phyloP scores from a whole-genome alignment of 2,329 filamentous ascomycete genomes.

The Curvularia hawaiiensis region DNA sequence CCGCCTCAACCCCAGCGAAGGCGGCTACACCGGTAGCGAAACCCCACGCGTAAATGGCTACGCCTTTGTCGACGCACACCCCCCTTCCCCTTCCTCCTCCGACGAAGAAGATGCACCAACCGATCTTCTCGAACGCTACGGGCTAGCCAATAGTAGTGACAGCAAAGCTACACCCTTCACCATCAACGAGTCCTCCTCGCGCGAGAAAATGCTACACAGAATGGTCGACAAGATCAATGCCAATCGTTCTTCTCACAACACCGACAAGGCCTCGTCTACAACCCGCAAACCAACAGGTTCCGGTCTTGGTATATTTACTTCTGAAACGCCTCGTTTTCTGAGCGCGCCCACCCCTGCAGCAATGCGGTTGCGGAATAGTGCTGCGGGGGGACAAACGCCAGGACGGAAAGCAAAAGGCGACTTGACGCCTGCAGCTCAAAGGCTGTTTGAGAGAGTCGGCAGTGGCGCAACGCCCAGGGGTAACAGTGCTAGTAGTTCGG shows the following conservation, averaged over 20 bases:
- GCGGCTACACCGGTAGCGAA: slow-evolving; percentile 68
- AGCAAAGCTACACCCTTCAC: slow-evolving; percentile 63
- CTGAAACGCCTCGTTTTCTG: slow-evolving; percentile 65
- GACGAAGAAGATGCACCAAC: slow-evolving; percentile 47
- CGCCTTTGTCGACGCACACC: slow-evolving; percentile 90
- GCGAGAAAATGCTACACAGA: slow-evolving; percentile 78
- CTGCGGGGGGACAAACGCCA: slow-evolving; percentile 51
- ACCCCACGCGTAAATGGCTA: slow-evolving; percentile 94
- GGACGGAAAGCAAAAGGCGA: slow-evolving; percentile 60
- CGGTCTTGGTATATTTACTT: slow-evolving; percentile 35
- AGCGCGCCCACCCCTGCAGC: slow-evolving; percentile 72
- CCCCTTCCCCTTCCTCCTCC: slow-evolving; percentile 72
- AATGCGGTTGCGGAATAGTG: slow-evolving; percentile 42
- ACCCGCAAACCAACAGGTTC: slow-evolving; percentile 18
- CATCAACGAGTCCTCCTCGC: slow-evolving; percentile 72
- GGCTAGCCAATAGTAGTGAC: slow-evolving; percentile 30
- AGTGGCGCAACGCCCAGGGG: slow-evolving; percentile 38
- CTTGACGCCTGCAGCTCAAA: slow-evolving; percentile 73
- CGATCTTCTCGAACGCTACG: slow-evolving; percentile 52
- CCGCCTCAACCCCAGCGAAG: slow-evolving; percentile 66
- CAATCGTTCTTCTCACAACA: slow-evolving; percentile 14
- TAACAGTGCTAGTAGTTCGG: not conserved
- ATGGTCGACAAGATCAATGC: slow-evolving; percentile 58
- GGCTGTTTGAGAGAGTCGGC: slow-evolving; percentile 49
- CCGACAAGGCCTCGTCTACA: not conserved